Conservation (phyloP, 2,329 filamentous ascomycete species). For the Purpureocillium takamizusanense region DNA sequence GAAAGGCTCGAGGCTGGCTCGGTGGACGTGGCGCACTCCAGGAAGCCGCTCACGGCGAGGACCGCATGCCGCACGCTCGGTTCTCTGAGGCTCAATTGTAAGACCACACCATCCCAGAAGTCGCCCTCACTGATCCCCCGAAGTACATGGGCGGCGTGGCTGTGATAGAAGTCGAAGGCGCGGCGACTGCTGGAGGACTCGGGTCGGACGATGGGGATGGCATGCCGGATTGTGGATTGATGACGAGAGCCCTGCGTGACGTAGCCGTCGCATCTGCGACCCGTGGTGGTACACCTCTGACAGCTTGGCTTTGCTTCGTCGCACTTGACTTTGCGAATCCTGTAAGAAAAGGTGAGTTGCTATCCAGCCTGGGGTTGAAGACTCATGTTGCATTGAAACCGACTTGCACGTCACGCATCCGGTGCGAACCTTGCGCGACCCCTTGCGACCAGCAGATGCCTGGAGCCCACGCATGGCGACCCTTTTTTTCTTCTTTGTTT, state of each 20-base stretch:
- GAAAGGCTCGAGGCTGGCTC: conserved; percentile 9
- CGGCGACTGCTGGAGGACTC: conserved; percentile 12
- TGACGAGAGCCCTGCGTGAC: background rate
- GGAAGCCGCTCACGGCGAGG: conserved; percentile 38
- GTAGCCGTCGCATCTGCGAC: conserved; percentile 49
- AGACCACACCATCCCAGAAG: conserved; percentile 36
- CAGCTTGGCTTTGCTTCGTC: conserved; percentile 46
- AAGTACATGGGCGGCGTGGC: conserved; percentile 27
- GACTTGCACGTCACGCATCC: conserved; percentile 49
- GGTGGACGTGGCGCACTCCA: conserved; percentile 22
- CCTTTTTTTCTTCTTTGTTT: too few relatives aligned
- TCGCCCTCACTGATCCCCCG: conserved; percentile 30
- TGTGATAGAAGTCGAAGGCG: conserved; percentile 25
- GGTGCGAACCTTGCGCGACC: conserved; percentile 35
- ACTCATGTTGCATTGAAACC: too few relatives aligned
- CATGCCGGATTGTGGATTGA: conserved; percentile 5
- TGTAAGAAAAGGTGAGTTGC: conserved; percentile 11
- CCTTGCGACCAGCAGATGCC: conserved; percentile 26
- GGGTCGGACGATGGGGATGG: conserved; percentile 9
- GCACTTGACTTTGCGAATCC: conserved; percentile 48
- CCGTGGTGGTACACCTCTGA: conserved; percentile 42
- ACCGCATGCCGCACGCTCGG: conserved; percentile 39
- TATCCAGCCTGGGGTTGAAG: background rate
- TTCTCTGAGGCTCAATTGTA: conserved; percentile 34
- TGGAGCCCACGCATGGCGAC: too few relatives aligned